A percentile compares a stretch with the other conserved stretches of the same genome.
phyloP scores from a whole-genome alignment of 805 yeast genomes.

The Lipomyces chichibuensis region DNA sequence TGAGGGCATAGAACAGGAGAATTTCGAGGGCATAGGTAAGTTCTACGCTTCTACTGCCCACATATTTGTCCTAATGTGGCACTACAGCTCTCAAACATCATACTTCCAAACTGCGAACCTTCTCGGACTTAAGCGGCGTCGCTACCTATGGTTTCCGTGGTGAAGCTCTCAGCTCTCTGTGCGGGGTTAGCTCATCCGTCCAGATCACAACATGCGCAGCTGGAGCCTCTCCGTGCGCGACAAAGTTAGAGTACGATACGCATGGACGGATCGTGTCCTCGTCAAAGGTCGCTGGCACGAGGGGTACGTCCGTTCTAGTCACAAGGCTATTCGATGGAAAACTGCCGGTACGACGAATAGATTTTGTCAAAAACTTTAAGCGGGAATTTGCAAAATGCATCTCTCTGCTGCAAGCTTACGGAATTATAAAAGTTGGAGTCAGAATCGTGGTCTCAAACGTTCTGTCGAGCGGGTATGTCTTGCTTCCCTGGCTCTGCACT shows the following conservation, averaged over 20 bases:
- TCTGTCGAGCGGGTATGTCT: conserved; percentile 26
- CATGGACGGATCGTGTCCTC: conserved; percentile 55
- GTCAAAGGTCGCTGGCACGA: conserved; percentile 53
- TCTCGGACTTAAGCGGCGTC: conserved; percentile 48
- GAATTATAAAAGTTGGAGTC: conserved; percentile 60
- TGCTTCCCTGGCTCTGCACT: not conserved
- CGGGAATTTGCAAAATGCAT: conserved; percentile 76
- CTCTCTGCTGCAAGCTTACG: conserved; percentile 64
- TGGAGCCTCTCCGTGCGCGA: conserved; percentile 59
- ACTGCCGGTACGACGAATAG: conserved; percentile 82
- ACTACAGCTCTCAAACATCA: conserved; percentile 46
- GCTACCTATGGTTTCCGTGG: conserved; percentile 72
- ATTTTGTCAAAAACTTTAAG: conserved; percentile 65
- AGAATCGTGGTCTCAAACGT: conserved; percentile 65
- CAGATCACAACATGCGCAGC: conserved; percentile 52
- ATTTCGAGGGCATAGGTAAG: conserved; percentile 51
- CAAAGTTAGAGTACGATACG: conserved; percentile 55
- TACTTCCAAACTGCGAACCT: conserved; percentile 57
- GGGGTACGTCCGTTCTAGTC: conserved; percentile 71
- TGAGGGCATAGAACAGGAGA: conserved; percentile 58
- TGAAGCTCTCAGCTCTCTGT: conserved; percentile 62
- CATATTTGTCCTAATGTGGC: not conserved
- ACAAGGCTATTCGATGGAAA: conserved; percentile 59
- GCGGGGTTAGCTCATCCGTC: conserved; percentile 51
- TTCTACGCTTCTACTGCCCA: not conserved